Evolutionary conservation across 352 stramenopile genomes (phyloP).

Genomic region (Phytopythium montanum): DNA sequence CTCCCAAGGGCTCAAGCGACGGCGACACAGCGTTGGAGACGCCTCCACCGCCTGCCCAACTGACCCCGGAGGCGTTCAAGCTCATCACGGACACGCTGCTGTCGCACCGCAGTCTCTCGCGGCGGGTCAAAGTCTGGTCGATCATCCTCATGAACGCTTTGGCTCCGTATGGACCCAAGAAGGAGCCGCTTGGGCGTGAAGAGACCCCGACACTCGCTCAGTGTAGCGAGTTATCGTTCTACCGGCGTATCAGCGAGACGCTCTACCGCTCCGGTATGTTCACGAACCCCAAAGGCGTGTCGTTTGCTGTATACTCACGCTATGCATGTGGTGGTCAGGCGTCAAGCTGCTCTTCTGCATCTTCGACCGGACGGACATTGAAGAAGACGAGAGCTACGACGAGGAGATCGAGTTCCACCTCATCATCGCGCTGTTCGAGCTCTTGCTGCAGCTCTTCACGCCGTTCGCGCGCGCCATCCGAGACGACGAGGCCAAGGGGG

Average conservation of each 20-base stretch:
- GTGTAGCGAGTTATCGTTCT: slow-evolving; percentile 32
- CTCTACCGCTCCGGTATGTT: slow-evolving; percentile 40
- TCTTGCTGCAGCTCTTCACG: slow-evolving; percentile 61
- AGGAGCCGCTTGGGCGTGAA: slow-evolving; percentile 16
- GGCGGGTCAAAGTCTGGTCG: slow-evolving; percentile 58
- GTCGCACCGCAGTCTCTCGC: slow-evolving; percentile 44
- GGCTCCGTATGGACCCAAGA: slow-evolving; percentile 18
- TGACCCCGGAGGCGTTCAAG: slow-evolving; percentile 34
- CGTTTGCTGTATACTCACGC: background rate
- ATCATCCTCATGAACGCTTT: slow-evolving; percentile 52
- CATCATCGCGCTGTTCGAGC: slow-evolving; percentile 46
- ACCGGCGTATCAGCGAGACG: slow-evolving; percentile 27
- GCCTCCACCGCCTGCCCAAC: background rate
- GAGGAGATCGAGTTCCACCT: slow-evolving; percentile 72
- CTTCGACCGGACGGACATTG: slow-evolving; percentile 61
- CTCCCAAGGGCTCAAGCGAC: slow-evolving; percentile 3
- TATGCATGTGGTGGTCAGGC: slow-evolving; percentile 13
- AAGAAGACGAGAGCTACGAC: slow-evolving; percentile 71
- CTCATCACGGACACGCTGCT: slow-evolving; percentile 43
- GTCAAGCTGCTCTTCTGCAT: slow-evolving; percentile 66
- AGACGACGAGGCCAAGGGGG: background rate
- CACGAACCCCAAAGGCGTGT: background rate
- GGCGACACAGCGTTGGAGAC: background rate
- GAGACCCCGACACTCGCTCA: slow-evolving; percentile 15
- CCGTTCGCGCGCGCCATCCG: slow-evolving; percentile 34